phyloP scores from a whole-genome alignment of 768 basidiomycete species.

The Kwoniella sp. region DNA sequence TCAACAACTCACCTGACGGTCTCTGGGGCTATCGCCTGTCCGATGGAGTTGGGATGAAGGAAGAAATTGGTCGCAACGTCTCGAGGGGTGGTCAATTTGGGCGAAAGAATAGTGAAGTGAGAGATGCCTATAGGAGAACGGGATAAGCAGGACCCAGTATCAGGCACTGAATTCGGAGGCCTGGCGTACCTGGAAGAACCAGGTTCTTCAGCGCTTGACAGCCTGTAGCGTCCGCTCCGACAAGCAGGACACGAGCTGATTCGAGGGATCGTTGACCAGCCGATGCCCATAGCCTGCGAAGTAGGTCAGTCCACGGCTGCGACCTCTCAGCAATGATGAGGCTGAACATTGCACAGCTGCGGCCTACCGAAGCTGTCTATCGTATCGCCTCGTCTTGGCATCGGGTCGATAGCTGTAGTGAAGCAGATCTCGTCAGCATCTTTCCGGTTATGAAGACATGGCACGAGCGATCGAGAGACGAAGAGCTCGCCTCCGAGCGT shows the following conservation, averaged over 20 bases:
- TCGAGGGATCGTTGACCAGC: conserved; percentile 87
- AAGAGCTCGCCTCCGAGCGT: neutral
- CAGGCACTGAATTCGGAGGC: neutral
- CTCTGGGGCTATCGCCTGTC: conserved; percentile 72
- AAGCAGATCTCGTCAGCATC: conserved; percentile 1
- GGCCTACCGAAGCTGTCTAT: conserved; percentile 81
- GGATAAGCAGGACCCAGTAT: neutral
- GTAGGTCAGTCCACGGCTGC: neutral
- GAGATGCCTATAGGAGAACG: conserved; percentile 59
- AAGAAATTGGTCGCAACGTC: conserved; percentile 98
- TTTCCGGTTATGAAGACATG: neutral
- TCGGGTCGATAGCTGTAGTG: conserved; percentile 63
- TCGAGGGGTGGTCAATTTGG: conserved; percentile 58
- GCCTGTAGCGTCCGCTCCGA: conserved; percentile 75
- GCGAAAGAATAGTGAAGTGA: conserved; percentile 87
- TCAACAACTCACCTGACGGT: conserved; percentile 56
- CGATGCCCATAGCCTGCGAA: conserved; percentile 78
- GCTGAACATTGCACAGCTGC: neutral
- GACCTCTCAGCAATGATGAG: neutral
- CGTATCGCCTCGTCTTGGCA: conserved; percentile 82
- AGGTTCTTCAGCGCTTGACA: conserved; percentile 93
- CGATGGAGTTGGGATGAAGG: conserved; percentile 71
- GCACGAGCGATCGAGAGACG: no score
- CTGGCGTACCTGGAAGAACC: conserved; percentile 67
- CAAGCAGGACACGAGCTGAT: conserved; percentile 70